Conservation (phyloP, 768 basidiomycete species). For the Amanita pseudoporphyria region DNA sequence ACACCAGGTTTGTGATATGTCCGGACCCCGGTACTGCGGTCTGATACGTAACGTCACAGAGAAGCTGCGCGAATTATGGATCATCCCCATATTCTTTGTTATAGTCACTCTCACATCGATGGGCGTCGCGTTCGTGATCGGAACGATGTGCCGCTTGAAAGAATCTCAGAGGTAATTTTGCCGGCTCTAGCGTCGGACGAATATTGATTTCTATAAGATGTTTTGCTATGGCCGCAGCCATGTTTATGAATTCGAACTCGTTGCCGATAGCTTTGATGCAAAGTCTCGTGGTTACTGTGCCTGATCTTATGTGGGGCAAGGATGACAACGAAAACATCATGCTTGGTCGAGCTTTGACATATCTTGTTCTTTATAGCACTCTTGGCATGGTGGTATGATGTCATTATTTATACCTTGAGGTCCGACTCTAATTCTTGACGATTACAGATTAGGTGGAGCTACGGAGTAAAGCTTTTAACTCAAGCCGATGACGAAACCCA, state of each 20-base stretch:
- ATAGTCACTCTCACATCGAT: conserved; percentile 70
- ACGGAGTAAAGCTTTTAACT: conserved; percentile 76
- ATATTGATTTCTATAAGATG: conserved; percentile 32
- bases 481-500: conserved; percentile 44
- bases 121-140: conserved; percentile 51
- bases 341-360: conserved; percentile 85
- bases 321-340: conserved; percentile 82
- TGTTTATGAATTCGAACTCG: conserved; percentile 94
- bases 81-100: conserved; percentile 79
- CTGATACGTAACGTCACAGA: conserved; percentile 24
- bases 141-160: conserved; percentile 55
- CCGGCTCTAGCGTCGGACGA: neutral
- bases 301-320: conserved; percentile 69
- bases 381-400: conserved; percentile 88
- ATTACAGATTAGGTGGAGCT: conserved; percentile 75
- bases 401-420: neutral
- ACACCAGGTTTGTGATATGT: conserved; percentile 44
- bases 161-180: conserved; percentile 56
- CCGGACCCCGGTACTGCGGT: neutral
- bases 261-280: conserved; percentile 94
- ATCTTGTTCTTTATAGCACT: conserved; percentile 88
- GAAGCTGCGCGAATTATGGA: conserved; percentile 76
- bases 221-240: conserved; percentile 73
- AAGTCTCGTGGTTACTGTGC: conserved; percentile 75
- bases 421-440: conserved; percentile 16